A percentile compares a stretch with the other conserved stretches of the same genome.
Conservation (phyloP, 108 stramenopile genomes). For the Bacterosira constricta region DNA sequence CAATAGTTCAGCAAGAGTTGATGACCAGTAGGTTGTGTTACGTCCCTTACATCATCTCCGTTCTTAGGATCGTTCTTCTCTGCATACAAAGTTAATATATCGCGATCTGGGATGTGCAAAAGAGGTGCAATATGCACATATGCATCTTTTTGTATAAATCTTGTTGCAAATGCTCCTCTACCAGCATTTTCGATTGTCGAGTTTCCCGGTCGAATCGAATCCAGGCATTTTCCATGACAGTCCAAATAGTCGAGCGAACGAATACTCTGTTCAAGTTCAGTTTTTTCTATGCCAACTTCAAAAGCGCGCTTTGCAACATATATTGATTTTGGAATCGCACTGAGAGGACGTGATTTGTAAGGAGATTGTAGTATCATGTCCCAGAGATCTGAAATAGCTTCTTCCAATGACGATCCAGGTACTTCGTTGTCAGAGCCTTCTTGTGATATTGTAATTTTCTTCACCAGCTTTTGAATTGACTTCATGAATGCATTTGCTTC, state of each 20-base stretch:
- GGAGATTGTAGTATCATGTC: constrained; percentile 8
- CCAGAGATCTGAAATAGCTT: constrained; percentile 11
- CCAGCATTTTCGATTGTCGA: constrained; percentile 66
- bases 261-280: constrained; percentile 14
- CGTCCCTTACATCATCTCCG: constrained; percentile 14
- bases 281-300: constrained; percentile 7
- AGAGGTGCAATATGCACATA: constrained; percentile 32
- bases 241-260: constrained; percentile 54
- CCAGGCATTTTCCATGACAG: constrained; percentile 60
- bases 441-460: background rate
- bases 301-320: constrained; percentile 9
- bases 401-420: too few species aligned
- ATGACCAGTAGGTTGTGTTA: constrained; percentile 30
- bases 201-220: constrained; percentile 42
- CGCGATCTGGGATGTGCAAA: constrained; percentile 34
- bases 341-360: constrained; percentile 31
- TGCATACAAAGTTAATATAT: constrained; percentile 52
- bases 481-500: constrained; percentile 44
- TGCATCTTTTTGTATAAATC: constrained; percentile 35
- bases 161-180: constrained; percentile 63
- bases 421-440: too few species aligned
- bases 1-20: constrained; percentile 81
- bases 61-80: constrained; percentile 19
- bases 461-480: constrained; percentile 6
- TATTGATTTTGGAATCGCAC: constrained; percentile 35